Base-by-base conservation (phyloP, 1,284 basidiomycete species). In the Fistulina hepatica region DNA sequence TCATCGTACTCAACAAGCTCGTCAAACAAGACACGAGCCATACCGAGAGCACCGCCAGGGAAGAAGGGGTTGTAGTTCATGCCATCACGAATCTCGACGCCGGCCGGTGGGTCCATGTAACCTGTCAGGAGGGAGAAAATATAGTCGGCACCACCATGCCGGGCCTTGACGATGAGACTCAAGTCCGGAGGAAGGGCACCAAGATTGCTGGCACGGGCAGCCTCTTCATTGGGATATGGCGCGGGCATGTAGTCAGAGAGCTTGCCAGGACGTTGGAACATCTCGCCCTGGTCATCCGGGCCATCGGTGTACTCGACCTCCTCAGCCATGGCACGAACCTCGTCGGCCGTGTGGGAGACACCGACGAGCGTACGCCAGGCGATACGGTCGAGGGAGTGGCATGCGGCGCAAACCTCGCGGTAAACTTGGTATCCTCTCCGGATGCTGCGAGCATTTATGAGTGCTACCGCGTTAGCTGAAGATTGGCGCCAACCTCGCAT, bases 281-380 rank as follows among this genome's bases (percentile, higher is more conserved):
- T 97, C 63, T 97, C 90, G 47, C 95, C 95, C 51, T 86, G 71
- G 53, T 85, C 85, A 59, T 97, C 81, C 37, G 95, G 95, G 38
- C 95, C 95, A 57, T 98, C 95, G 53, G 80, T 74, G 64, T 98
- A 98, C 65, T 99, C 95, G 44, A 94, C 70, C 57, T 94, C 92
- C 66, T 94, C 93, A 23, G 95, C 94, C 83, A 98, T 80, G 7
- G 72, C 71, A 63, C 90, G 90, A 47, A 71, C 75, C 65, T 99
- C 94, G 51, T 94, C 89, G 36, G 74, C 94, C 46, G 84, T 90
- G 68, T 98, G 95, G 25, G 92, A 97, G 42, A 97, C 90, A 57
- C 92, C 95, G 51, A 99, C 95, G 44, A 99, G 71, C 69, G 98
- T 99, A 58, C 95, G 89, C 95, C 95, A 99, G 45, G 95, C 95